phyloP scores from a whole-genome alignment of 768 basidiomycete species.

The Naganishia vishniacii region DNA sequence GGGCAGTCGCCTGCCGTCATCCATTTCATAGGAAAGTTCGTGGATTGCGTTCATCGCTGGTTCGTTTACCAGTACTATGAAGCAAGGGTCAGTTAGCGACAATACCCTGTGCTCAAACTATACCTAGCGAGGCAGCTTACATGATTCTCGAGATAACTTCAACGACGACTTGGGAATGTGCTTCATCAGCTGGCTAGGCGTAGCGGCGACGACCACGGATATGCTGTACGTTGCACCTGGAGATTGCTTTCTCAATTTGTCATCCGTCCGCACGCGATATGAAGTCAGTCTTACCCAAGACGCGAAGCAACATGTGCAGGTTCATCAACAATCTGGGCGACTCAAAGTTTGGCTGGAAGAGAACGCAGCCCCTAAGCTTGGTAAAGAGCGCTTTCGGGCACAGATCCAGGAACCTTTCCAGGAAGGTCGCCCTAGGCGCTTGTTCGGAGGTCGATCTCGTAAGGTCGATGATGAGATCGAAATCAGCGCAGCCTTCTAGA shows the following conservation, averaged over 20 bases:
- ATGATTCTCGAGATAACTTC: conserved; percentile 2
- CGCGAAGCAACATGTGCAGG: conserved; percentile 19
- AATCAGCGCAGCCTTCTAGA: conserved; percentile 8
- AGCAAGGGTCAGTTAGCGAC: not conserved
- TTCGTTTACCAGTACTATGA: conserved; percentile 15
- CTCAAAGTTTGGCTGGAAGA: conserved; percentile 22
- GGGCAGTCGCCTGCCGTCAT: conserved; percentile 20
- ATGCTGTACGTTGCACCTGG: not conserved
- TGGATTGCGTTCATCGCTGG: conserved; percentile 13
- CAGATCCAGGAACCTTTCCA: conserved; percentile 16
- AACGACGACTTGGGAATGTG: conserved; percentile 15
- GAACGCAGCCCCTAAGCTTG: not conserved
- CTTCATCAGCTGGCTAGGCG: conserved; percentile 22
- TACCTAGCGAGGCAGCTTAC: not conserved
- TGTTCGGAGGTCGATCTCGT: conserved; percentile 11
- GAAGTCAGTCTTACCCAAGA: conserved; percentile 3
- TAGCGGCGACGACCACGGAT: conserved; percentile 7
- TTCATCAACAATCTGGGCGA: conserved; percentile 12
- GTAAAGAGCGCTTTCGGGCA: conserved; percentile 1
- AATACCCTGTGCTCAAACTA: not conserved
- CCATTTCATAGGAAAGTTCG: conserved; percentile 21
- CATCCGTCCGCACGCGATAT: not conserved
- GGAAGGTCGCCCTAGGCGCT: conserved; percentile 10
- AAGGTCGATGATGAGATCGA: conserved; percentile 20
- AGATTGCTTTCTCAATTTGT: not conserved